Evolutionary conservation across 2,329 filamentous ascomycete species (phyloP).

Genomic region (Xylaria sp.): DNA sequence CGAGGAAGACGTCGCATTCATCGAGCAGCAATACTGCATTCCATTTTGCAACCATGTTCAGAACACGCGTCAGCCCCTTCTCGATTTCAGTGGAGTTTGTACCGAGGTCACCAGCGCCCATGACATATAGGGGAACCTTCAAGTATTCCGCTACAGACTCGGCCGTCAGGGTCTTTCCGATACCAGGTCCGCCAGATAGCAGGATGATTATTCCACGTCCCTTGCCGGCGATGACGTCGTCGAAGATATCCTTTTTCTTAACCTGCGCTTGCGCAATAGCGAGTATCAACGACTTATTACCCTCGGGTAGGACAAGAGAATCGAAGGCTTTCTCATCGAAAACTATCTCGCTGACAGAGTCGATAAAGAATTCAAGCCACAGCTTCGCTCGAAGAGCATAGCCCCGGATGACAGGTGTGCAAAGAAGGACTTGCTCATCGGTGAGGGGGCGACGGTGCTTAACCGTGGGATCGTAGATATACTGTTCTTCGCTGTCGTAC

Average conservation of each 20-base stretch:
- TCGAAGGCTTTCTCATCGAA: conserved; percentile 52
- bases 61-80: conserved; percentile 47
- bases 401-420: conserved; percentile 50
- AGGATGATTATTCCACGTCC: conserved; percentile 51
- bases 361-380: conserved; percentile 46
- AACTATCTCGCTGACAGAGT: conserved; percentile 44
- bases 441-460: conserved; percentile 46
- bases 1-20: conserved; percentile 57
- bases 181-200: conserved; percentile 51
- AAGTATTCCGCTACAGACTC: conserved; percentile 53
- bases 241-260: conserved; percentile 42
- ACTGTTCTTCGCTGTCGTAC: conserved; percentile 14
- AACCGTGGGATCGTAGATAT: conserved; percentile 26
- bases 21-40: conserved; percentile 56
- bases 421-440: conserved; percentile 51
- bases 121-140: conserved; percentile 52
- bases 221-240: conserved; percentile 52
- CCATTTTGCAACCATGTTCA: conserved; percentile 53
- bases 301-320: conserved; percentile 29
- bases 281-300: conserved; percentile 48
- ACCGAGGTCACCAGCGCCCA: conserved; percentile 55
- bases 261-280: conserved; percentile 51
- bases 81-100: conserved; percentile 50
- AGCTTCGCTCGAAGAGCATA: conserved; percentile 52
- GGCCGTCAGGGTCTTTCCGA: conserved; percentile 54